A percentile compares a stretch with the other conserved stretches of the same genome.
Evolutionary conservation across 208 protist genomes (phyloP).

Genomic region (Leishmania major): DNA sequence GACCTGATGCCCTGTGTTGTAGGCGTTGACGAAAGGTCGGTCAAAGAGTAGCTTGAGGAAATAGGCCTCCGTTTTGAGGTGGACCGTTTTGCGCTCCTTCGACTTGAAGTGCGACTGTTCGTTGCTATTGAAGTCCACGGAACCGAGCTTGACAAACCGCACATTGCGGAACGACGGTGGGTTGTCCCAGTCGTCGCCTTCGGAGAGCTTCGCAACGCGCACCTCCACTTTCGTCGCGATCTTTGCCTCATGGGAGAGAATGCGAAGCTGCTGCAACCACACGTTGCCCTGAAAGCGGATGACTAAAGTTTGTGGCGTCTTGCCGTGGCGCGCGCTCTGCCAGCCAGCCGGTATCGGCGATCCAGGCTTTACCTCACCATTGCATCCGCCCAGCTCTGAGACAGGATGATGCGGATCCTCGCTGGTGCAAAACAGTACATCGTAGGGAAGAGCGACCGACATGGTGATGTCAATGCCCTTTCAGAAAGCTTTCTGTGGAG

Average conservation of each 20-base stretch:
- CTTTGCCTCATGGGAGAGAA: slow-evolving; percentile 87
- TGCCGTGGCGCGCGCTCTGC: slow-evolving; percentile 70
- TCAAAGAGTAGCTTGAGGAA: slow-evolving; percentile 90
- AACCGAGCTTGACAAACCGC: slow-evolving; percentile 79
- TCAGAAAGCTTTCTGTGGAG: not conserved
- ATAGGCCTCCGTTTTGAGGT: slow-evolving; percentile 81
- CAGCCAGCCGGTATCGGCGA: slow-evolving; percentile 50
- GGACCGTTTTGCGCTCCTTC: slow-evolving; percentile 92
- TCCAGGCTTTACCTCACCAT: slow-evolving; percentile 8
- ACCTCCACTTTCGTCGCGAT: slow-evolving; percentile 89
- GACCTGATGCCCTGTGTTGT: slow-evolving; percentile 78
- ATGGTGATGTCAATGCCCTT: slow-evolving; percentile 10
- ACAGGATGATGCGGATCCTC: slow-evolving; percentile 72
- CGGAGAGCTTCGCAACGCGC: slow-evolving; percentile 58
- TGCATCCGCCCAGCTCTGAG: slow-evolving; percentile 44
- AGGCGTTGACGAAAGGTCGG: slow-evolving; percentile 63
- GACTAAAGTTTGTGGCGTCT: slow-evolving; percentile 81
- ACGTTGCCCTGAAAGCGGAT: slow-evolving; percentile 89
- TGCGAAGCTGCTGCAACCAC: slow-evolving; percentile 79
- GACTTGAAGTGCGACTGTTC: slow-evolving; percentile 72
- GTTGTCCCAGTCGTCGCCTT: slow-evolving; percentile 28
- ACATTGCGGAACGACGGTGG: slow-evolving; percentile 71
- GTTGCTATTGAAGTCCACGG: slow-evolving; percentile 84
- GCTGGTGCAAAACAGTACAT: slow-evolving; percentile 84
- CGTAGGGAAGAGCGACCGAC: slow-evolving; percentile 60